A percentile compares a stretch with the other conserved stretches of the same genome.
These are phyloP conservation scores for Andrographis paniculata DNA, from an alignment of 305 asterid genomes.

Conservation along the genomic window DNA sequence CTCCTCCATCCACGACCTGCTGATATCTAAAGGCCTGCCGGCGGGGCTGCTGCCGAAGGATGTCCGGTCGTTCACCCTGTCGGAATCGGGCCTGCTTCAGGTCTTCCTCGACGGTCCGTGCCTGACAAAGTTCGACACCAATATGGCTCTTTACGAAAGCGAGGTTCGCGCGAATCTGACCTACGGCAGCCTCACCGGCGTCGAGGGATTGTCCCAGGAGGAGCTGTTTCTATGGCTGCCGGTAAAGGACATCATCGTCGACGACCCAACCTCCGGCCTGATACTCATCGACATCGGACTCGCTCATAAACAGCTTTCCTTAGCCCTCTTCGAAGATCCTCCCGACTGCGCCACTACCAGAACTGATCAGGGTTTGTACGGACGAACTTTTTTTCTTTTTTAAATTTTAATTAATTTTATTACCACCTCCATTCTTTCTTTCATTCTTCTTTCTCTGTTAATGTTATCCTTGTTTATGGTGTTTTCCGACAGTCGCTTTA, in stretches of 20 bases:
- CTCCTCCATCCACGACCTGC: conserved; percentile 62
- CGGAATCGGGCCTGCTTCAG: conserved; percentile 52
- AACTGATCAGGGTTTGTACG: too few relatives aligned
- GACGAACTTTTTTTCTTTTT: too few relatives aligned
- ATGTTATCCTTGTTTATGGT: not conserved
- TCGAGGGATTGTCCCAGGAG: conserved; percentile 70
- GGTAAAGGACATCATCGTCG: conserved; percentile 59
- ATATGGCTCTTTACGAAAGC: conserved; percentile 69
- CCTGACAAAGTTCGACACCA: conserved; percentile 70
- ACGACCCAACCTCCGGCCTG: conserved; percentile 61
- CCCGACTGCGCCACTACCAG: conserved; percentile 49
- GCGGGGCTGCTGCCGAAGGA: conserved; percentile 71
- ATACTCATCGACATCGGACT: conserved; percentile 68
- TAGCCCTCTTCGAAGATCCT: conserved; percentile 81
- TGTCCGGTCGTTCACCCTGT: conserved; percentile 47
- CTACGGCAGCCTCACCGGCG: conserved; percentile 65
- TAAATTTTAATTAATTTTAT: not conserved
- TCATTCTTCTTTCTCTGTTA: too few relatives aligned
- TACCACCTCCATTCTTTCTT: not conserved
- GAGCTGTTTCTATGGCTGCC: conserved; percentile 84
- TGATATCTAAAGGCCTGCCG: conserved; percentile 64
- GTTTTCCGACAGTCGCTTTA: not conserved
- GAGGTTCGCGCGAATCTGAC: conserved; percentile 57
- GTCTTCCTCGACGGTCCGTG: conserved; percentile 69
- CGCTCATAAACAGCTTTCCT: conserved; percentile 72